Percentiles rank a stretch among this genome's conserved stretches.
phyloP scores from a whole-genome alignment of 2,329 filamentous ascomycete species.

The Fusarium devonianum region DNA sequence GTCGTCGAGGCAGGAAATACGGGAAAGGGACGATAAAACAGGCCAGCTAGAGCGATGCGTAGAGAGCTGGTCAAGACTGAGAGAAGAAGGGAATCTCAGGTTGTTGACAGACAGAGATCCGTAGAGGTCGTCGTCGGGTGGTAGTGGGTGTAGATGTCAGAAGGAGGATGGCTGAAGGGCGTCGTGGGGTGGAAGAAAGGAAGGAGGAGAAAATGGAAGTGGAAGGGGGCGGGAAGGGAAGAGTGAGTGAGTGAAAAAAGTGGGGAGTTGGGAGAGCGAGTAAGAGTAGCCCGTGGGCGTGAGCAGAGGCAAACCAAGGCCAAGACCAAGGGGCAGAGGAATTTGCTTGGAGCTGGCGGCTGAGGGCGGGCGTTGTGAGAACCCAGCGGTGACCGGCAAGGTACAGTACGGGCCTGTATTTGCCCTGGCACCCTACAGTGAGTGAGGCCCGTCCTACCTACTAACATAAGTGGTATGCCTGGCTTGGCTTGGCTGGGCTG shows the following conservation, averaged over 20 bases:
- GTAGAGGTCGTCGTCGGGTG: slow-evolving; percentile 26
- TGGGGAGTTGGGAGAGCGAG: slow-evolving; percentile 29
- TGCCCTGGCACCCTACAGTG: too few species aligned
- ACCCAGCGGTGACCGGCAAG: too few species aligned
- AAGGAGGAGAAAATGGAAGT: slow-evolving; percentile 29
- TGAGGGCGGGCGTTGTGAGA: too few species aligned
- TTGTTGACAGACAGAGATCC: slow-evolving; percentile 19
- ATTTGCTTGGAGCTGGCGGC: slow-evolving; percentile 18
- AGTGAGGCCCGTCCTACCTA: slow-evolving; percentile 1
- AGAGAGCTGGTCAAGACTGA: slow-evolving; percentile 6
- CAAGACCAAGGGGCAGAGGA: slow-evolving; percentile 19
- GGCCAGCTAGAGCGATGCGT: slow-evolving; percentile 8
- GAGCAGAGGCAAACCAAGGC: slow-evolving; percentile 23
- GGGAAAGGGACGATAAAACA: slow-evolving; percentile 7
- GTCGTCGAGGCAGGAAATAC: slow-evolving; percentile 7
- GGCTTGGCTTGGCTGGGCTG: slow-evolving; percentile 2
- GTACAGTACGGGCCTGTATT: too few species aligned
- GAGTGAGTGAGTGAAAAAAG: slow-evolving; percentile 25
- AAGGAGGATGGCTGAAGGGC: slow-evolving; percentile 29
- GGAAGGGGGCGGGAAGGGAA: slow-evolving; percentile 27
- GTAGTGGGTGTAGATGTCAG: slow-evolving; percentile 29
- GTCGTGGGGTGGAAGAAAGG: slow-evolving; percentile 31
- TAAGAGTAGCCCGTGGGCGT: slow-evolving; percentile 34
- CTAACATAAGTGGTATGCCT: too few species aligned
- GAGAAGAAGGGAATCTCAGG: slow-evolving; percentile 14